phyloP scores from a whole-genome alignment of 108 stramenopile genomes.

The Mediolabrus comicus region DNA sequence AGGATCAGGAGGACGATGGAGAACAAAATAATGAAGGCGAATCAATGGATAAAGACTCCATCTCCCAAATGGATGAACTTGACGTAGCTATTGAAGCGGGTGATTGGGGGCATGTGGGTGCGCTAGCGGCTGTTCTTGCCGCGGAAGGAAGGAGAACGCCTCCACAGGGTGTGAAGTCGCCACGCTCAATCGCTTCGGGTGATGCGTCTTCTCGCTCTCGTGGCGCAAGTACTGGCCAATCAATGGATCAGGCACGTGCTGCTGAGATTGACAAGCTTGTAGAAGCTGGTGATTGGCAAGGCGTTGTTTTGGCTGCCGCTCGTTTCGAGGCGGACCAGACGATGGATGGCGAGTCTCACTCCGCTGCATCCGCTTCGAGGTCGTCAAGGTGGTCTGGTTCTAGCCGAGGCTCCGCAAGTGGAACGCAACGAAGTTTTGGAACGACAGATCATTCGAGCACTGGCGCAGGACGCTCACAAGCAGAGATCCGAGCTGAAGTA shows the following conservation, averaged over 20 bases:
- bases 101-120: constrained; percentile 88
- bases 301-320: constrained; percentile 82
- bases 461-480: constrained; percentile 50
- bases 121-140: constrained; percentile 79
- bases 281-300: constrained; percentile 88
- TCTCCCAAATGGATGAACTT: constrained; percentile 53
- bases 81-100: constrained; percentile 80
- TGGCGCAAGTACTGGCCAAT: constrained; percentile 23
- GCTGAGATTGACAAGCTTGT: constrained; percentile 82
- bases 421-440: constrained; percentile 47
- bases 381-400: constrained; percentile 44
- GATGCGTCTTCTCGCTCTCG: constrained; percentile 28
- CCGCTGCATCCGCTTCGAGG: constrained; percentile 69
- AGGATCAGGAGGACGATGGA: not conserved
- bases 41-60: not conserved
- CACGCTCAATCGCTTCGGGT: constrained; percentile 27
- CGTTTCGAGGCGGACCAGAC: constrained; percentile 75
- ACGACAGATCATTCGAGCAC: constrained; percentile 46
- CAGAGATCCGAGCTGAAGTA: constrained; percentile 78
- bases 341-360: constrained; percentile 47
- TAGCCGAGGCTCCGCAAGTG: constrained; percentile 23
- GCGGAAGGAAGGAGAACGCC: constrained; percentile 23
- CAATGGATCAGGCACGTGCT: constrained; percentile 54
- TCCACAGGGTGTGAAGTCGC: constrained; percentile 8
- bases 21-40: not conserved